phyloP scores from a whole-genome alignment of 371 early-diverging fungal genomes.

The Mucor lusitanicus region DNA sequence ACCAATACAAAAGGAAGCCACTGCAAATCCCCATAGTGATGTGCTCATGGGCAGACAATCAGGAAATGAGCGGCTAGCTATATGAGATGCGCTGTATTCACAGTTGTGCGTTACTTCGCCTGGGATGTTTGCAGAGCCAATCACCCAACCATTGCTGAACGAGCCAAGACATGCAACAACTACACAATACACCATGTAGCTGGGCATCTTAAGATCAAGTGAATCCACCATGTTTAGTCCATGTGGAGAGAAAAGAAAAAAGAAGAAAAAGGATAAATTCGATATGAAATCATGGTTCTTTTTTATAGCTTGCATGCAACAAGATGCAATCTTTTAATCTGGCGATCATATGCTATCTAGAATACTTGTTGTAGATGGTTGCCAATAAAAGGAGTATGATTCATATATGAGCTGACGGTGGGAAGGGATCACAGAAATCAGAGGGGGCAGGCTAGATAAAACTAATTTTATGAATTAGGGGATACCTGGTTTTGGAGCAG shows the following conservation, averaged over 20 bases:
- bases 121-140: constrained; percentile 49
- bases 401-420: background rate
- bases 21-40: constrained; percentile 56
- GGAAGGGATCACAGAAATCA: background rate
- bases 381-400: background rate
- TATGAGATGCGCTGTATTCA: constrained; percentile 10
- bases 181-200: constrained; percentile 43
- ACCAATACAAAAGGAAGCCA: constrained; percentile 68
- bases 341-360: background rate
- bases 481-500: no score
- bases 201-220: constrained; percentile 30
- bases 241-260: background rate
- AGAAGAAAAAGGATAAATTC: background rate
- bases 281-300: background rate
- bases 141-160: constrained; percentile 44
- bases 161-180: constrained; percentile 40
- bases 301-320: background rate
- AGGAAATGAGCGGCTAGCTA: constrained; percentile 9
- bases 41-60: constrained; percentile 30
- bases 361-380: background rate
- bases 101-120: constrained; percentile 30
- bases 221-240: constrained; percentile 12
- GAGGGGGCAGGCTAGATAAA: background rate
- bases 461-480: background rate
- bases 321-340: background rate